These are phyloP conservation scores for Aspergillus olivimuriae DNA, from an alignment of 495 filamentous ascomycete genomes.

Conservation along the genomic window DNA sequence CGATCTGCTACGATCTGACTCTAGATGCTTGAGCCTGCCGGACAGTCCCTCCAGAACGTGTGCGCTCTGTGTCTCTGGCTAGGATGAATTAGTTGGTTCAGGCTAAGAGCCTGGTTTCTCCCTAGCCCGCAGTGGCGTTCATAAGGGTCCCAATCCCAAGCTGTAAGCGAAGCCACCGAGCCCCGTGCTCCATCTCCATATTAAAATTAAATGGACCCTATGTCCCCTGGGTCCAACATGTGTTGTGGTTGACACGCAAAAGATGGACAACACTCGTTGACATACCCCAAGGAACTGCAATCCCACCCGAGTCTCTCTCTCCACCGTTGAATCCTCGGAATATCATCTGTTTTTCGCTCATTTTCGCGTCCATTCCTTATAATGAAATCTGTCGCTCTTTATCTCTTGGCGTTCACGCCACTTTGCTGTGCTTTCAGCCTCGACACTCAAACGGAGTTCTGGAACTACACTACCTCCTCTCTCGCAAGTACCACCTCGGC, in stretches of 20 bases:
- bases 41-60: too few relatives aligned
- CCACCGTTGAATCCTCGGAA: neutral
- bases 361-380: neutral
- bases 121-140: too few relatives aligned
- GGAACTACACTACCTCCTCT: constrained; percentile 1
- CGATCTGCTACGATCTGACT: too few relatives aligned
- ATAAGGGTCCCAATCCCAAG: too few relatives aligned
- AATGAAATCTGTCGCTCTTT: neutral
- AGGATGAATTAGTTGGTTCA: too few relatives aligned
- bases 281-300: neutral
- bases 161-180: neutral
- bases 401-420: neutral
- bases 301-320: neutral
- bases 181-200: too few relatives aligned
- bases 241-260: neutral
- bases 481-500: neutral
- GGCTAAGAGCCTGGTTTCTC: too few relatives aligned
- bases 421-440: neutral
- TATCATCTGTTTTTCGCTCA: neutral
- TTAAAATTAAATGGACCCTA: neutral
- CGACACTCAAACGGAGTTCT: constrained; percentile 1
- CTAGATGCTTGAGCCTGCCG: too few relatives aligned
- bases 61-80: too few relatives aligned
- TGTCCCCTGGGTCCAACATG: neutral
- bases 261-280: neutral